These are phyloP conservation scores for Pugionium cornutum DNA, from an alignment of 345 rosid species.

Conservation along the genomic window DNA sequence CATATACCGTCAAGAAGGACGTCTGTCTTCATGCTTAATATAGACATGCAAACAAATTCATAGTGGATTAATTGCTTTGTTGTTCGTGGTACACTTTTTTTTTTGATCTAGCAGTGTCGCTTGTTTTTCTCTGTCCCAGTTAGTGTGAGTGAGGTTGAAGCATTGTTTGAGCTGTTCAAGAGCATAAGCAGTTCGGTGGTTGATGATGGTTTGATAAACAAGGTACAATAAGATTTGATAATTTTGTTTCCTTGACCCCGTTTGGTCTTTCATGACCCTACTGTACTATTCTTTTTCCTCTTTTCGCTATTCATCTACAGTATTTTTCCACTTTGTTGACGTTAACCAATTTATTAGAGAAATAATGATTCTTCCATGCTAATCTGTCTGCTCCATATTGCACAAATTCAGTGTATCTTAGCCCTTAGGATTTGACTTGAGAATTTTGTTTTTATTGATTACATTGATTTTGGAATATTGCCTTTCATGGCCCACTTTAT, in stretches of 20 bases:
- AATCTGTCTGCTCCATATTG: not conserved
- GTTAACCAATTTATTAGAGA: slow-evolving; percentile 16
- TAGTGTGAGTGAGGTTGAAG: slow-evolving; percentile 99
- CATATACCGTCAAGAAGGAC: not conserved
- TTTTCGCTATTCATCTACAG: slow-evolving; percentile 30
- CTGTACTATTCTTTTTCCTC: not conserved
- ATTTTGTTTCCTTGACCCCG: slow-evolving; percentile 17
- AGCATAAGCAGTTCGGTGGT: slow-evolving; percentile 94
- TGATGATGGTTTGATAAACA: slow-evolving; percentile 94
- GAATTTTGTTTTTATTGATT: slow-evolving; percentile 16
- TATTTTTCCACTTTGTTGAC: slow-evolving; percentile 23
- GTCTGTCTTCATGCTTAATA: not conserved
- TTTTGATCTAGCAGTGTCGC: slow-evolving; percentile 19
- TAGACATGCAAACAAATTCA: not conserved
- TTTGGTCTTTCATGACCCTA: slow-evolving; percentile 35
- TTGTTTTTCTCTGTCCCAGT: slow-evolving; percentile 54
- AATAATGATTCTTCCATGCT: slow-evolving; percentile 23
- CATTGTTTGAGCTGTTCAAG: slow-evolving; percentile 90
- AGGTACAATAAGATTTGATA: slow-evolving; percentile 48
- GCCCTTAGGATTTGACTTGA: slow-evolving; percentile 35
- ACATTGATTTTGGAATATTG: slow-evolving; percentile 30
- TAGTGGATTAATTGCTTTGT: not conserved
- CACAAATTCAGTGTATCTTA: slow-evolving; percentile 30
- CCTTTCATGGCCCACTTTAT: slow-evolving; percentile 28
- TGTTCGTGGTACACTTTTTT: slow-evolving; percentile 9